Base-by-base conservation (phyloP, 192 early-diverging fungal genomes). In the Coemansia sp. region DNA sequence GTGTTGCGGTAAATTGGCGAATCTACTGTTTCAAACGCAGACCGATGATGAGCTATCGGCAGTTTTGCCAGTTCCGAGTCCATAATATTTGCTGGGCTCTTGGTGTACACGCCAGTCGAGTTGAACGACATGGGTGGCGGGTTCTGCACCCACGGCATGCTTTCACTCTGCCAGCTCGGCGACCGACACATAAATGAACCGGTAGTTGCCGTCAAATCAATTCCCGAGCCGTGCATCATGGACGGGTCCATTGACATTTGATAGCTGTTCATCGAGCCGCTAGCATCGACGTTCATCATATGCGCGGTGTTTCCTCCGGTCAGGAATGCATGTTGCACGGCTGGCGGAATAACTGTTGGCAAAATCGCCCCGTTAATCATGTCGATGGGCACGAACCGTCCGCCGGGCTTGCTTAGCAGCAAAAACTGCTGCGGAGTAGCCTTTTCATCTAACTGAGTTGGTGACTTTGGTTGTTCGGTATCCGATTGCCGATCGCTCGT, bases 321-420 rank as follows among this genome's bases (percentile, higher is more conserved):
- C 20, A 69, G 47, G 2, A 46, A 5, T 7, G 57, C 4, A 48
- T 59, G 17, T 9, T 56, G 66, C 38, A 81, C 47, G 10, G 21
- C 53, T 12, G 78, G 78, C 34, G 72, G 69, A 37, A 71, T 72
- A 10, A 81, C 65, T 2, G 78, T 75, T 6, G 72, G 64, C 42
- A 81, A 56, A 49, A 81, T 69, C 9, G 56, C 62, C 22, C 69
- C 66, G 5, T 72, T 52, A 6, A 63, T 17, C 78, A 81, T 81
- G 34, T 81, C 78, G 20, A 81, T 81, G 2, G 78, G 78, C 20
- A 81, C 78, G 64, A 81, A 81, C n/a, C 78, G 72, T n/a, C 72
- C 72, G 21, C 78, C 78, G 12, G 78, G 78, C 69, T 81, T 81
- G 60, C 78, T 81, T 20, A 81, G 61, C 12, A 81, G 70, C 60